These are phyloP conservation scores for Mycena crocata DNA, from an alignment of 768 basidiomycete species.

Conservation along the genomic window DNA sequence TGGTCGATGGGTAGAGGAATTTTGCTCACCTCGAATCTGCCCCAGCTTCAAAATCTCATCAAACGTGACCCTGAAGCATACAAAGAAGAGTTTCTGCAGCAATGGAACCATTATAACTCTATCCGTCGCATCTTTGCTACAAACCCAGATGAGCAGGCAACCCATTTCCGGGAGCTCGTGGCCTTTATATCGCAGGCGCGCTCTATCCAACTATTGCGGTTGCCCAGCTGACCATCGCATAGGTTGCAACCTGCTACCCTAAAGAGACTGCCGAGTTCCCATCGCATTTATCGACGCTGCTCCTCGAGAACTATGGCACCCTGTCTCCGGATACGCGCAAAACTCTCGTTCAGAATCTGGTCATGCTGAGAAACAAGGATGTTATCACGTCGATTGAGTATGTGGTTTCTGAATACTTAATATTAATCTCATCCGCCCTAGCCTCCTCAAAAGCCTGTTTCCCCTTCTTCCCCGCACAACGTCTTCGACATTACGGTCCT, in stretches of 20 bases:
- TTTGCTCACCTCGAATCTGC: constrained; percentile 88
- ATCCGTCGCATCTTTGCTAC: constrained; percentile 87
- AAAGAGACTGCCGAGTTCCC: constrained; percentile 91
- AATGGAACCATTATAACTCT: constrained; percentile 95
- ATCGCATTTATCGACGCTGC: constrained; percentile 77
- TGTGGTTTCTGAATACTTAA: constrained; percentile 42
- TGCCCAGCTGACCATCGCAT: not conserved
- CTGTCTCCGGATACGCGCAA: constrained; percentile 87
- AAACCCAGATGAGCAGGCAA: constrained; percentile 86
- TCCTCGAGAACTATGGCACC: constrained; percentile 82
- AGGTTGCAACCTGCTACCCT: constrained; percentile 96
- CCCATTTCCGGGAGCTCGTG: constrained; percentile 88
- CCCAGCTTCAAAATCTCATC: constrained; percentile 96
- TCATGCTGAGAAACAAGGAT: constrained; percentile 93
- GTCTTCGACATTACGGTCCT: constrained; percentile 82
- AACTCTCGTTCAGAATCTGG: constrained; percentile 88
- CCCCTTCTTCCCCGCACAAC: constrained; percentile 95
- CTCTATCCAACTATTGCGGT: constrained; percentile 1
- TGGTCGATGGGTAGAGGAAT: constrained; percentile 70
- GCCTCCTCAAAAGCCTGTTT: constrained; percentile 91
- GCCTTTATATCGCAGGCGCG: constrained; percentile 89
- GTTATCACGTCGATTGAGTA: constrained; percentile 94
- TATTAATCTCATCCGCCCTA: constrained; percentile 43
- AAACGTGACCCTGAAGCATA: constrained; percentile 93
- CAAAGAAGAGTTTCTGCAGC: constrained; percentile 94